A percentile compares a stretch with the other conserved stretches of the same genome.
phyloP scores from a whole-genome alignment of 345 rosid species.

The Salix suchowensis region DNA sequence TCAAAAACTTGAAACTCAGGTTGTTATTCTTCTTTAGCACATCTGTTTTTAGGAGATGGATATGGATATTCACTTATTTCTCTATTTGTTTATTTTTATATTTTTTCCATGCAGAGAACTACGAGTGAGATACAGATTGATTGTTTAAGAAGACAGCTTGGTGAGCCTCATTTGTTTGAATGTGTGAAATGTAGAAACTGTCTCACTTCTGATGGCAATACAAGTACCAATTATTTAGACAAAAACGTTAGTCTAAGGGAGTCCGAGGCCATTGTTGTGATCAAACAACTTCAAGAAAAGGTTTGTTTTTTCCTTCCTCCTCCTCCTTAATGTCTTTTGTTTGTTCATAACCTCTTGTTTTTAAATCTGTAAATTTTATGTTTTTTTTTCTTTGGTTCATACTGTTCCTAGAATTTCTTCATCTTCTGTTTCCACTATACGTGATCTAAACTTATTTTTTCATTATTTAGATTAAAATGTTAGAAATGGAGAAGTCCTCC shows the following conservation, averaged over 20 bases:
- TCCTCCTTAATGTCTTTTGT: not conserved
- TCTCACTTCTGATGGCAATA: conserved; percentile 17
- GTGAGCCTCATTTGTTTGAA: conserved; percentile 29
- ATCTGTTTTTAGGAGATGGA: conserved; percentile 1
- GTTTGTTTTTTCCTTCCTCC: conserved; percentile 29
- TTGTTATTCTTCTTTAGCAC: conserved; percentile 19
- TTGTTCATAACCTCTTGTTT: not conserved
- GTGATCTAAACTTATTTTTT: not conserved
- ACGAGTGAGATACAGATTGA: conserved; percentile 58
- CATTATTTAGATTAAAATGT: conserved; percentile 48
- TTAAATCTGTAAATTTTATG: not conserved
- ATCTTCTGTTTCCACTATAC: not conserved
- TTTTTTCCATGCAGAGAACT: conserved; percentile 44
- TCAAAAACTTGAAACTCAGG: conserved; percentile 63
- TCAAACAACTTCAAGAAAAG: conserved; percentile 89
- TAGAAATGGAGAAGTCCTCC: conserved; percentile 66
- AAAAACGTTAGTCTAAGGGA: conserved; percentile 40
- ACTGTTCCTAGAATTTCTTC: not conserved
- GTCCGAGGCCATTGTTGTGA: conserved; percentile 60
- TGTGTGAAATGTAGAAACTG: conserved; percentile 21
- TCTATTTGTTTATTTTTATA: not conserved
- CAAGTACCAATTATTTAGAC: conserved; percentile 27
- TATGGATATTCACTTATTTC: not conserved
- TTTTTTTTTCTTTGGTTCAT: too few species aligned
- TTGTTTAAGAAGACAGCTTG: conserved; percentile 51